Conservation (phyloP, 441 rosid species). For the Adansonia grandidieri region DNA sequence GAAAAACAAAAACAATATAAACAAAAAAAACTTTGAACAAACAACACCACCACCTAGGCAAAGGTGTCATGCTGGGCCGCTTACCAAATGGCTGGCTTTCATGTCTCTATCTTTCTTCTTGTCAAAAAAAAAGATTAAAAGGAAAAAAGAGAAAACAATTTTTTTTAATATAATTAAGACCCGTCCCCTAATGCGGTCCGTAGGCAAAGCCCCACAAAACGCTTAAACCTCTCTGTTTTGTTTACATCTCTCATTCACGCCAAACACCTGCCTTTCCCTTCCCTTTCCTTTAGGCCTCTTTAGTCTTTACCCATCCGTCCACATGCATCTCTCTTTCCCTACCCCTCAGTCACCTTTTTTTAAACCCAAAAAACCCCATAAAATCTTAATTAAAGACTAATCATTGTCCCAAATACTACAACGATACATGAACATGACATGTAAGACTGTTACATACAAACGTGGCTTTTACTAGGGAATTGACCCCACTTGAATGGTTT, state of each 20-base stretch:
- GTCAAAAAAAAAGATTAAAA: background rate
- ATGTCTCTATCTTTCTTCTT: background rate
- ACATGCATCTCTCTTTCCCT: slow-evolving; percentile 1
- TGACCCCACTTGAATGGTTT: slow-evolving; percentile 38
- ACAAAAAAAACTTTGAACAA: slow-evolving; percentile 3
- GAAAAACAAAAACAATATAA: background rate
- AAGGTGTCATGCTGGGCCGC: slow-evolving; percentile 33
- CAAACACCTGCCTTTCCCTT: slow-evolving; percentile 32
- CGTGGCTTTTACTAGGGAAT: background rate
- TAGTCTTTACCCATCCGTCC: background rate
- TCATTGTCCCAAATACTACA: background rate
- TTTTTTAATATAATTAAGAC: slow-evolving; percentile 10
- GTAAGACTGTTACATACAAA: background rate
- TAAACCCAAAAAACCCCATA: background rate
- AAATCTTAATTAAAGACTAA: background rate
- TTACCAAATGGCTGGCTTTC: slow-evolving; percentile 32
- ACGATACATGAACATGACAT: background rate
- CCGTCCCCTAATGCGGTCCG: slow-evolving; percentile 33
- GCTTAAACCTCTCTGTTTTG: slow-evolving; percentile 22
- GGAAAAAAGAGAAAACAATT: background rate
- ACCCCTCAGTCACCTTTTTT: background rate
- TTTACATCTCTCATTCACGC: slow-evolving; percentile 44
- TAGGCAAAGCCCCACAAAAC: slow-evolving; percentile 32
- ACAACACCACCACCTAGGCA: slow-evolving; percentile 16
- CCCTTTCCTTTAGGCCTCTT: background rate